Conservation (phyloP, 202 grass and related monocot genomes). For the Schoenoplectus triqueter region DNA sequence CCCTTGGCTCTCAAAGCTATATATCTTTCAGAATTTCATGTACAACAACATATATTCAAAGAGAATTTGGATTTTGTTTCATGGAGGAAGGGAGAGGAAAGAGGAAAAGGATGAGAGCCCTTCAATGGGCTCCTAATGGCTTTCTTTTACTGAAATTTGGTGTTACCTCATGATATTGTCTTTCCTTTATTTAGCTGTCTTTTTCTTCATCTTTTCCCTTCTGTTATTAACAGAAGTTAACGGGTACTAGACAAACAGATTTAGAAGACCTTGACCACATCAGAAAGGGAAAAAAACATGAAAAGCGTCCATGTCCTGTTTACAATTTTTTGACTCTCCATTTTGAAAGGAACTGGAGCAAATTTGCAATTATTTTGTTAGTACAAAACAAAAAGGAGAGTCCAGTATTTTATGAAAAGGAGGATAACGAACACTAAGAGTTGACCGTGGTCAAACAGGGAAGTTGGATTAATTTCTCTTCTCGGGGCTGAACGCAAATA, state of each 20-base stretch:
- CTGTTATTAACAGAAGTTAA: constrained; percentile 32
- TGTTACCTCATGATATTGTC: constrained; percentile 7
- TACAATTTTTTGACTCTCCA: neutral
- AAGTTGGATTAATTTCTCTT: neutral
- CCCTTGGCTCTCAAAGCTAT: neutral
- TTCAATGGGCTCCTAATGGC: constrained; percentile 17
- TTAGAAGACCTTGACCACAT: constrained; percentile 14
- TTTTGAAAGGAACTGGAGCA: neutral
- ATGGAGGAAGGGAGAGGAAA: neutral
- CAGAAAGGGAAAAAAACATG: neutral
- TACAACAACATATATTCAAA: neutral
- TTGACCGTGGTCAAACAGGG: constrained; percentile 17
- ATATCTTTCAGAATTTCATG: constrained; percentile 18
- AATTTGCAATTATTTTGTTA: neutral
- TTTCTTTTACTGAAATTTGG: constrained; percentile 1
- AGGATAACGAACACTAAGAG: neutral
- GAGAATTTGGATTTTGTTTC: constrained; percentile 14
- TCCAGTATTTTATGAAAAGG: neutral
- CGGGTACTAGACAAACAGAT: constrained; percentile 8
- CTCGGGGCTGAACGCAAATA: constrained; percentile 21
- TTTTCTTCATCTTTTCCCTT: constrained; percentile 25
- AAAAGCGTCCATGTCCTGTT: neutral
- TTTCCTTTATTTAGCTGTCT: constrained; percentile 38
- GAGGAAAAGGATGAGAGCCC: constrained; percentile 10
- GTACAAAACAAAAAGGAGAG: neutral